Conservation (phyloP, 345 rosid species). For the Eucalyptus lansdowneana region DNA sequence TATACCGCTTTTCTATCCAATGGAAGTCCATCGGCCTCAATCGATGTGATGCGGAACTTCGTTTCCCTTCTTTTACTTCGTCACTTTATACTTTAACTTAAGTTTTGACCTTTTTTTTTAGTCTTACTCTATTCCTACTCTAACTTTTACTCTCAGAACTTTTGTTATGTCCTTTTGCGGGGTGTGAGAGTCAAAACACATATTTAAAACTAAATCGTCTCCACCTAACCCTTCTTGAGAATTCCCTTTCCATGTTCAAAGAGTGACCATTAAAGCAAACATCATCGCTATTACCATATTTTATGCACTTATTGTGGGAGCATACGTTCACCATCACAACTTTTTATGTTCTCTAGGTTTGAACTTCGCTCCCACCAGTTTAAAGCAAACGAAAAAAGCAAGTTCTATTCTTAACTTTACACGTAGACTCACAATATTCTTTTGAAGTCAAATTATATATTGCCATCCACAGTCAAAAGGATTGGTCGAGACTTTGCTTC, state of each 20-base stretch:
- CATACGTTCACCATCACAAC: neutral
- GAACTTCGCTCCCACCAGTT: neutral
- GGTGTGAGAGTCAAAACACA: accelerated
- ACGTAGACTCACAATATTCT: neutral
- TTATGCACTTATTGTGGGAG: neutral
- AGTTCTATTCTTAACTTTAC: neutral
- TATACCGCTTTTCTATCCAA: neutral
- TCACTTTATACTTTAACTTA: neutral
- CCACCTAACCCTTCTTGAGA: accelerated
- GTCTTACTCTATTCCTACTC: accelerated
- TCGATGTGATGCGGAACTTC: neutral
- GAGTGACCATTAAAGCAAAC: too few species aligned
- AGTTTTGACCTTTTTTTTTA: neutral
- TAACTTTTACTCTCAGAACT: too few species aligned
- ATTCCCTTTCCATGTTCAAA: too few species aligned
- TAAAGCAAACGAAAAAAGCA: neutral
- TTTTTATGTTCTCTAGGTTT: neutral
- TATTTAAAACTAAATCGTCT: too few species aligned
- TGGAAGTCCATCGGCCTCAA: neutral
- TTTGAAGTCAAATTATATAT: neutral
- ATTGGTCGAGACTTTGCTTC: neutral
- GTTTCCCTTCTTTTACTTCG: neutral
- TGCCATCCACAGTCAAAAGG: neutral
- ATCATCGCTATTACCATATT: neutral
- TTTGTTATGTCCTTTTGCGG: accelerated